Evolutionary conservation across 139 green algal species (phyloP).

Genomic region (Chara braunii): DNA sequence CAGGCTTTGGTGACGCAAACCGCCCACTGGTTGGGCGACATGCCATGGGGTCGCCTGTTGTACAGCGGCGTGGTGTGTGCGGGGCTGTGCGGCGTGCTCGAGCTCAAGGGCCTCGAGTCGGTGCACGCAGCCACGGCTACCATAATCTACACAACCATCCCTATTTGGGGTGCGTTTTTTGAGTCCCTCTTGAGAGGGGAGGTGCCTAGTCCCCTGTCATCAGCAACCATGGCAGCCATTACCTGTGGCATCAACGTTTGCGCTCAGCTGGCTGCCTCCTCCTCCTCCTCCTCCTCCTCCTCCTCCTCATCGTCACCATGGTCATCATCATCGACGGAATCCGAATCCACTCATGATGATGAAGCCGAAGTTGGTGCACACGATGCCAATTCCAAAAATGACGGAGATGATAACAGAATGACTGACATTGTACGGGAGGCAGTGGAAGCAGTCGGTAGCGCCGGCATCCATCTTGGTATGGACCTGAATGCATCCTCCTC

Average conservation of each 20-base stretch:
- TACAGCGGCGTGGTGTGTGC: conserved; percentile 27
- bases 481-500: not conserved
- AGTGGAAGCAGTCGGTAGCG: not conserved
- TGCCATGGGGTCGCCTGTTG: conserved; percentile 20
- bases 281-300: not conserved
- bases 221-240: not conserved
- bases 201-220: not conserved
- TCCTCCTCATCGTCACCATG: not conserved
- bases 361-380: not conserved
- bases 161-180: conserved; percentile 33
- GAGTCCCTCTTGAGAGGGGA: conserved; percentile 21
- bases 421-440: not conserved
- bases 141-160: conserved; percentile 39
- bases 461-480: not conserved
- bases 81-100: conserved; percentile 28
- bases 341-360: not conserved
- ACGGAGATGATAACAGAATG: not conserved
- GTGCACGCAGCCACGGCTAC: conserved; percentile 27
- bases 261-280: not conserved
- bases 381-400: not conserved
- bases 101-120: conserved; percentile 18
- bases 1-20: not conserved
- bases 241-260: not conserved
- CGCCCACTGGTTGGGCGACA: not conserved
- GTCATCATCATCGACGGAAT: not conserved